These are phyloP conservation scores for Mortierella sp. DNA, from an alignment of 371 early-diverging fungal genomes.

Conservation along the genomic window DNA sequence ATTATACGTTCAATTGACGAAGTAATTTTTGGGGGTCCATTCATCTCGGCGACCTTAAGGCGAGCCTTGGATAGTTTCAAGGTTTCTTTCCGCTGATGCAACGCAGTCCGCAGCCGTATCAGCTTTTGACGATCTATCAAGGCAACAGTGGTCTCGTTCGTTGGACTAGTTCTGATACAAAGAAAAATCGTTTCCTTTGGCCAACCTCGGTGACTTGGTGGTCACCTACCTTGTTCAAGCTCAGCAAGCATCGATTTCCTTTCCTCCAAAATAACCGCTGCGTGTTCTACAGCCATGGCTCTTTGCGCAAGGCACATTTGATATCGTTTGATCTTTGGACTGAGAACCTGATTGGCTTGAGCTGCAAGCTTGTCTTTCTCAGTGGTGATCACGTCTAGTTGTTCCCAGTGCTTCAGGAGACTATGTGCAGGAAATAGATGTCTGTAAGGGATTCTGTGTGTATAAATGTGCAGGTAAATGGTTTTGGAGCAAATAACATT, in stretches of 20 bases:
- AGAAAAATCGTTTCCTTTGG: background rate
- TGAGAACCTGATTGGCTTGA: constrained; percentile 57
- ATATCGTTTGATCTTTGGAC: constrained; percentile 52
- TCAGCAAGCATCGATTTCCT: constrained; percentile 42
- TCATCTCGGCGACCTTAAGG: constrained; percentile 49
- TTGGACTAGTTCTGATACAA: background rate
- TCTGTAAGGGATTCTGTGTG: too few species aligned
- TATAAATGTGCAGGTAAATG: background rate
- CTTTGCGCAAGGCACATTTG: constrained; percentile 62
- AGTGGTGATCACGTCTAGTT: constrained; percentile 43
- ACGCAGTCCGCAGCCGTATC: constrained; percentile 19
- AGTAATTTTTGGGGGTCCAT: constrained; percentile 35
- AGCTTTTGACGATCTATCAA: constrained; percentile 53
- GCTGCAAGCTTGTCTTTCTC: constrained; percentile 61
- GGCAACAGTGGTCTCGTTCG: background rate
- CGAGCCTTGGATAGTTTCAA: constrained; percentile 50
- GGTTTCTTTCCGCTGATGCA: constrained; percentile 49
- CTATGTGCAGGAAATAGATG: constrained; percentile 28
- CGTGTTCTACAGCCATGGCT: constrained; percentile 52
- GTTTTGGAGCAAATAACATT: background rate
- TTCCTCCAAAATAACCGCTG: constrained; percentile 52
- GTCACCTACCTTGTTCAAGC: constrained; percentile 57
- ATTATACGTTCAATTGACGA: constrained; percentile 37
- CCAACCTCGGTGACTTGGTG: background rate
- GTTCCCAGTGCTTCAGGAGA: constrained; percentile 59